Percentiles rank a stretch among this genome's conserved stretches.
These are phyloP conservation scores for Quaeritorhiza haematococci DNA, from an alignment of 371 early-diverging fungal species.

Conservation along the genomic window DNA sequence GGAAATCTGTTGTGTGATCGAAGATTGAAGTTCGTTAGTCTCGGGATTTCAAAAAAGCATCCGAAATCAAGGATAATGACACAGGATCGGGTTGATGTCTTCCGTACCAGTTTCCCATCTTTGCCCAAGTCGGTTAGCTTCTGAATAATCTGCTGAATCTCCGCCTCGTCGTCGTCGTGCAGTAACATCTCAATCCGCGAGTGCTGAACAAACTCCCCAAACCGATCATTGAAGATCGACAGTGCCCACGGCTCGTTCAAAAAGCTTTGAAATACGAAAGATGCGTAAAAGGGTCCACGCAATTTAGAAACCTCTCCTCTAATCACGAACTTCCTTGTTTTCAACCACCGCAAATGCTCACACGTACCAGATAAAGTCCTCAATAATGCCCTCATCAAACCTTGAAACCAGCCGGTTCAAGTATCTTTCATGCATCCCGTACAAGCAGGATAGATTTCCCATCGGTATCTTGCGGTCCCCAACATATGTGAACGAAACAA, in stretches of 20 bases:
- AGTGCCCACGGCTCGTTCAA: slow-evolving; percentile 42
- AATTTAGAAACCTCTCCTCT: background rate
- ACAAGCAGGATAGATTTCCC: slow-evolving; percentile 36
- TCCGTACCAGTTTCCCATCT: slow-evolving; percentile 1
- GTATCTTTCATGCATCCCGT: slow-evolving; percentile 40
- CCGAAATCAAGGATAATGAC: background rate
- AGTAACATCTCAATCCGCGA: slow-evolving; percentile 23
- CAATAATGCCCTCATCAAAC: slow-evolving; percentile 46
- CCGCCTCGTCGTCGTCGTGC: slow-evolving; percentile 3
- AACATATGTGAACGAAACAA: slow-evolving; percentile 37
- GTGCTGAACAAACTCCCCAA: slow-evolving; percentile 21
- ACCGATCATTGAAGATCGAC: slow-evolving; percentile 43
- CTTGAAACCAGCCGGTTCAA: slow-evolving; percentile 38
- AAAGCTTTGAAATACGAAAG: slow-evolving; percentile 20
- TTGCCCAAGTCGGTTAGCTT: slow-evolving; percentile 15
- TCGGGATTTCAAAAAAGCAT: background rate
- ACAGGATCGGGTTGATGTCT: slow-evolving; percentile 7
- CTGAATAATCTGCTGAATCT: slow-evolving; percentile 17
- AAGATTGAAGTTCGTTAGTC: background rate
- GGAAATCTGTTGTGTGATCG: slow-evolving; percentile 17
- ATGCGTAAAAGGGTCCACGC: background rate
- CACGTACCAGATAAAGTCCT: slow-evolving; percentile 37
- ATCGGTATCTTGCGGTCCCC: slow-evolving; percentile 28
- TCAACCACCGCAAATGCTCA: background rate
- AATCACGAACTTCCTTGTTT: background rate